phyloP scores from a whole-genome alignment of 1,284 basidiomycete genomes.

The Agaricales sp. region DNA sequence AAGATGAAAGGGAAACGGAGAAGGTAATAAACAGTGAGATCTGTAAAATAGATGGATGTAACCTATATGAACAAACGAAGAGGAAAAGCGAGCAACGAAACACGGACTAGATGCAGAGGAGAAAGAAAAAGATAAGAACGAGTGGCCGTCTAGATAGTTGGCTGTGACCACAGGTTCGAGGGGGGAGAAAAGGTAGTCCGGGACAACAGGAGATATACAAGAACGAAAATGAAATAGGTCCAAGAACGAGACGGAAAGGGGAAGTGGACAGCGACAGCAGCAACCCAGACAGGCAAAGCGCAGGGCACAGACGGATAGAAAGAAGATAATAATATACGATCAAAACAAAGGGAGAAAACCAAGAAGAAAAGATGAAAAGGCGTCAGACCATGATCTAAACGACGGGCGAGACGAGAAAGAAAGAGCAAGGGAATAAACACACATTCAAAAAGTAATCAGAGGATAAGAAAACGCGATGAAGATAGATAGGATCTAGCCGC shows the following conservation, averaged over 20 bases:
- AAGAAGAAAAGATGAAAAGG: not conserved
- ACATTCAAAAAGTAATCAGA: not conserved
- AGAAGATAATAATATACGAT: not conserved
- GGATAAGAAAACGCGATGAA: not conserved
- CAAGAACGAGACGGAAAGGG: not conserved
- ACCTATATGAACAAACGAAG: conserved; percentile 5
- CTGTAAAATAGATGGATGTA: conserved; percentile 4
- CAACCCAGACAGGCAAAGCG: not conserved
- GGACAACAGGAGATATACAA: not conserved
- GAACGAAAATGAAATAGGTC: not conserved
- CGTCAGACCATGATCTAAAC: not conserved
- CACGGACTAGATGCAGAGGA: conserved; percentile 3
- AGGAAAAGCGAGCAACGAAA: conserved; percentile 3
- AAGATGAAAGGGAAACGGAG: conserved; percentile 5
- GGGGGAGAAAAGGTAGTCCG: not conserved
- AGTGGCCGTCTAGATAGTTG: not conserved
- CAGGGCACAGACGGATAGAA: not conserved
- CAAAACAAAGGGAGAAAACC: not conserved
- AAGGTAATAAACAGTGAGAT: conserved; percentile 6
- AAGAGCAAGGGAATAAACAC: not conserved
- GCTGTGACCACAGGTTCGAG: not conserved
- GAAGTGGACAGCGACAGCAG: not conserved
- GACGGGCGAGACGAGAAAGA: not conserved
- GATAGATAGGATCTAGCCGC: not conserved
- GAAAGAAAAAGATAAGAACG: not conserved